Conservation (phyloP, 441 rosid species). For the Euphorbia corollata region DNA sequence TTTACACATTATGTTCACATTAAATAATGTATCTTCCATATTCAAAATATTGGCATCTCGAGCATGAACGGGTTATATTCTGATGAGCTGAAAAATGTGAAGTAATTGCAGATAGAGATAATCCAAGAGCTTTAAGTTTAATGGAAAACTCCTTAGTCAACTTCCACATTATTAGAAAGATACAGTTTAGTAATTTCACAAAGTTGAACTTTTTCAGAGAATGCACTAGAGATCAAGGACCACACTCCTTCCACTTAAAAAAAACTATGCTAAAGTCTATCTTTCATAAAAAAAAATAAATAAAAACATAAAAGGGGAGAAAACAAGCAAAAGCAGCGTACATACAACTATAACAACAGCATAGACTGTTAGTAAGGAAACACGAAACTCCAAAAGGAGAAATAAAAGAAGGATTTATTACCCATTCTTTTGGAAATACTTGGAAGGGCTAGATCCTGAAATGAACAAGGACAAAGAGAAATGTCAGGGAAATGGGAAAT, state of each 20-base stretch:
- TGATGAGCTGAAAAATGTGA: neutral
- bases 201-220: neutral
- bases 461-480: constrained; percentile 14
- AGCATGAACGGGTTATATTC: neutral
- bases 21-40: neutral
- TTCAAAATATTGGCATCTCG: neutral
- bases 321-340: neutral
- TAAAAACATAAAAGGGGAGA: neutral
- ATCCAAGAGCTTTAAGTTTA: neutral
- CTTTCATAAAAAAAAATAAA: constrained; percentile 5
- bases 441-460: constrained; percentile 66
- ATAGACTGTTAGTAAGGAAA: neutral
- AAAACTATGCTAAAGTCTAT: neutral
- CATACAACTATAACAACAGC: neutral
- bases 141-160: neutral
- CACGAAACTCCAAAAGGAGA: neutral
- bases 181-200: neutral
- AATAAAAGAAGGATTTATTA: constrained; percentile 19
- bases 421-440: constrained; percentile 51
- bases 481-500: neutral
- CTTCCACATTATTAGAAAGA: neutral
- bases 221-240: neutral
- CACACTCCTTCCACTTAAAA: neutral
- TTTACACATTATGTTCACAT: neutral
- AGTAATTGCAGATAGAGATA: neutral